Evolutionary conservation across 2,329 filamentous ascomycete genomes (phyloP).

Genomic region (Monilinia laxa): DNA sequence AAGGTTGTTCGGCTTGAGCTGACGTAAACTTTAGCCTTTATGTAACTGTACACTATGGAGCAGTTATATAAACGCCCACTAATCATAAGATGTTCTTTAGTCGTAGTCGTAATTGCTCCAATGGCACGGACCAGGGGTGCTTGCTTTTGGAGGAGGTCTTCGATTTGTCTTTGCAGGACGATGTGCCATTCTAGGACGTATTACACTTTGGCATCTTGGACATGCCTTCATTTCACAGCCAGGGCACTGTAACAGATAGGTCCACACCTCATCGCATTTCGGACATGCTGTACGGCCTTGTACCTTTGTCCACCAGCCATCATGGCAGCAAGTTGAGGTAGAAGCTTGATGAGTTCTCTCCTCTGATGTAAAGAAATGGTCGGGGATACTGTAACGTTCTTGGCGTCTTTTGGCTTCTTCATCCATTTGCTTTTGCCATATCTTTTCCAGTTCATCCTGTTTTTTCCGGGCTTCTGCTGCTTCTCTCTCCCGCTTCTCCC

Average conservation of each 20-base stretch:
- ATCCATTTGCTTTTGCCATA: slow-evolving; percentile 17
- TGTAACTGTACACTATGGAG: neutral
- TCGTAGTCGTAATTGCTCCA: neutral
- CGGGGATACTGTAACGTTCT: neutral
- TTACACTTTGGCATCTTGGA: slow-evolving; percentile 26
- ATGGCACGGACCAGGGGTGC: neutral
- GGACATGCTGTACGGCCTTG: slow-evolving; percentile 28
- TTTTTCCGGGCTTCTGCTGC: slow-evolving; percentile 24
- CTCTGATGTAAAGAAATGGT: neutral
- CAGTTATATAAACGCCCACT: neutral
- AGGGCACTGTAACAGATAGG: slow-evolving; percentile 33
- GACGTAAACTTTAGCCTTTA: neutral
- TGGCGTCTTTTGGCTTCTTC: neutral
- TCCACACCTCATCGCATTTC: slow-evolving; percentile 26
- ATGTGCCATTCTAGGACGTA: neutral
- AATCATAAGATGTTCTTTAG: neutral
- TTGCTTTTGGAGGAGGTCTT: neutral
- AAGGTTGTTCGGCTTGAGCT: neutral
- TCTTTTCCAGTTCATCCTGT: slow-evolving; percentile 27
- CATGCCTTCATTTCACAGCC: slow-evolving; percentile 31
- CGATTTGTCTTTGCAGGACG: neutral
- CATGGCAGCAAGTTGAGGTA: slow-evolving; percentile 26
- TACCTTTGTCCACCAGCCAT: slow-evolving; percentile 32
- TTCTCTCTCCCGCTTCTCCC: slow-evolving; percentile 26
- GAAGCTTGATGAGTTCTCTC: neutral